phyloP scores from a whole-genome alignment of 2,329 filamentous ascomycete species.

The Xylariaceae sp. region DNA sequence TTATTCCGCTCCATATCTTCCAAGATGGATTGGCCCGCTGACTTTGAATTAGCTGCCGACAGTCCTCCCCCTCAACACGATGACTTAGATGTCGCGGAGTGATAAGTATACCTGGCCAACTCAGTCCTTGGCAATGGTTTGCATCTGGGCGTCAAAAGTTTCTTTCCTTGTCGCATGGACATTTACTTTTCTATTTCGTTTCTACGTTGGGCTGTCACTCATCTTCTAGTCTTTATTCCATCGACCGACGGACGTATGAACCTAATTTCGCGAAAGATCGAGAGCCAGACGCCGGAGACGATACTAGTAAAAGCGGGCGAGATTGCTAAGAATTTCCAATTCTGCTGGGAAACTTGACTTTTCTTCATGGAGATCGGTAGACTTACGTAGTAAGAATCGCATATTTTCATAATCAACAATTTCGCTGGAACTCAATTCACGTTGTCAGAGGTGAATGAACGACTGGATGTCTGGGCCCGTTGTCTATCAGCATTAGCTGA shows the following conservation, averaged over 20 bases:
- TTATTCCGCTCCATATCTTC: constrained; percentile 20
- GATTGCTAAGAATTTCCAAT: constrained; percentile 12
- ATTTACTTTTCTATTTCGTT: constrained; percentile 22
- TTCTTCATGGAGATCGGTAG: constrained; percentile 2
- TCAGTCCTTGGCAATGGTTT: constrained; percentile 18
- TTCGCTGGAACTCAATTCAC: no score
- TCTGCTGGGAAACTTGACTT: neutral
- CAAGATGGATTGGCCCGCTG: constrained; percentile 12
- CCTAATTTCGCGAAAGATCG: constrained; percentile 6
- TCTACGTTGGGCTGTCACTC: constrained; percentile 32
- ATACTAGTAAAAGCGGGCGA: constrained; percentile 8
- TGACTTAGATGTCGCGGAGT: constrained; percentile 93
- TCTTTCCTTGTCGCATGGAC: constrained; percentile 24
- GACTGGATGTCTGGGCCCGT: no score
- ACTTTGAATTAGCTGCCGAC: constrained; percentile 58
- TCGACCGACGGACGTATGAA: constrained; percentile 16
- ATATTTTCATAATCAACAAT: neutral
- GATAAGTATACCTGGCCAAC: constrained; percentile 36
- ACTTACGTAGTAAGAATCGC: constrained; percentile 9
- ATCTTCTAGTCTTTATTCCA: constrained; percentile 36
- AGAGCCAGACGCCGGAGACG: constrained; percentile 11
- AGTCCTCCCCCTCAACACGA: constrained; percentile 85
- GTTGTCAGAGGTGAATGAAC: no score
- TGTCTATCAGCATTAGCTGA: neutral
- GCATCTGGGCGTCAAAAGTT: constrained; percentile 18